Base-by-base conservation (phyloP, 2,329 filamentous ascomycete genomes). In the Aspergillus novoparasiticus region DNA sequence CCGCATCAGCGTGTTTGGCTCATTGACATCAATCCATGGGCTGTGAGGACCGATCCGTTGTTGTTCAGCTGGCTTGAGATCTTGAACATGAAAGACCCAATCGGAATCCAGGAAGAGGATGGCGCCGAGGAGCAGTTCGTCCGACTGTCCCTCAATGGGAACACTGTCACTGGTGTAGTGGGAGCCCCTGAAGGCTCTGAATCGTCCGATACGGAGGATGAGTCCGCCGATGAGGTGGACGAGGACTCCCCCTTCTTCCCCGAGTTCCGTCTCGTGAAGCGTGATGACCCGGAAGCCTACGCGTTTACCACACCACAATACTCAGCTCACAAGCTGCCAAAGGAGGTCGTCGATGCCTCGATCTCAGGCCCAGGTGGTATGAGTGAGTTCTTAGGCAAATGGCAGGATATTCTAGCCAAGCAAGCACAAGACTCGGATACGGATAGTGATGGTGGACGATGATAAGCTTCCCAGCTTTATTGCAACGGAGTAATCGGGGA, bases 11-110 rank as follows among this genome's bases (percentile, higher is more conserved):
- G 87, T 55, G 91, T 96, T 2, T 91, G 93, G 81, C 82, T 99
- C 12, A 90, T 99, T 56, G 95, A 99, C 75, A 91, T 99, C 73
- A 98, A 98, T 73, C 93, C 95, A 0, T 99, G 94, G 92, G 94
- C 94, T 1, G 86, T 88, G 48, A 84, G 92, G 64, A 99, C 95
- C 0, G 95, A 99, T 79, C 90, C 92, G 5, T 78, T 98, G 51
- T 83, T 97, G 1, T 99, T 97, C 75, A 90, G 89, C 50, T 99
- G 95, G 95, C 76, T 90, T 65, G 94, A 98, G 79, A 83, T 99
- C 46, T 82, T 98, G 63, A 88, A 86, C 0, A 86, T 92, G 80
- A 83, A 88, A 41, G 76, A 80, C 78, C 62, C 81, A 74, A 64
- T 75, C 46, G 72, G 74, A 19, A 69, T 76, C 58, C 67, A 72